Conservation (phyloP, 345 rosid species). For the Sisymbrium irio region DNA sequence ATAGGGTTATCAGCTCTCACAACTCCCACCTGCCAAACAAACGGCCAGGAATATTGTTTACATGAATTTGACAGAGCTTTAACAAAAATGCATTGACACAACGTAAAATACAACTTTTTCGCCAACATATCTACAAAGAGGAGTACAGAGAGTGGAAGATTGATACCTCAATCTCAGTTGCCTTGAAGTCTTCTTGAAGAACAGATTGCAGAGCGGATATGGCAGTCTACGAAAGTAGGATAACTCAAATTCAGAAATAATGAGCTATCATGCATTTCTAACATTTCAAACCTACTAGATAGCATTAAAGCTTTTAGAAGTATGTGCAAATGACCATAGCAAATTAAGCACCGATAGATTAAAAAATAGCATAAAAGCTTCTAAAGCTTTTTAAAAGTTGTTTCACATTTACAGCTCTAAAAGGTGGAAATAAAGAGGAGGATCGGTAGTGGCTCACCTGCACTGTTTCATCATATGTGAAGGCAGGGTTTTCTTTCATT, state of each 20-base stretch:
- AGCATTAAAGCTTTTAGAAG: background rate
- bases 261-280: background rate
- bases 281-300: background rate
- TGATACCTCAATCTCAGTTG: conserved; percentile 85
- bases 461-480: conserved; percentile 88
- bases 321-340: background rate
- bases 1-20: conserved; percentile 57
- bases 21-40: conserved; percentile 63
- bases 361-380: background rate
- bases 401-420: background rate
- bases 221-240: conserved; percentile 48
- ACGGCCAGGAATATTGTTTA: background rate
- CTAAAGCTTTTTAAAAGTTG: background rate
- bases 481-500: conserved; percentile 89
- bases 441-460: conserved; percentile 53
- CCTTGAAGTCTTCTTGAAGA: conserved; percentile 94
- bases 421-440: background rate
- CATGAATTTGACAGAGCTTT: background rate
- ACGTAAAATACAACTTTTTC: background rate
- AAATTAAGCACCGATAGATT: background rate
- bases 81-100: background rate
- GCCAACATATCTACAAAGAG: background rate
- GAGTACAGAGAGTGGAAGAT: background rate
- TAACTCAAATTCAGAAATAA: background rate
- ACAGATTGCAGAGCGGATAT: conserved; percentile 83